Conservation (phyloP, 2,329 filamentous ascomycete genomes). For the Paracoccidioides brasiliensis region DNA sequence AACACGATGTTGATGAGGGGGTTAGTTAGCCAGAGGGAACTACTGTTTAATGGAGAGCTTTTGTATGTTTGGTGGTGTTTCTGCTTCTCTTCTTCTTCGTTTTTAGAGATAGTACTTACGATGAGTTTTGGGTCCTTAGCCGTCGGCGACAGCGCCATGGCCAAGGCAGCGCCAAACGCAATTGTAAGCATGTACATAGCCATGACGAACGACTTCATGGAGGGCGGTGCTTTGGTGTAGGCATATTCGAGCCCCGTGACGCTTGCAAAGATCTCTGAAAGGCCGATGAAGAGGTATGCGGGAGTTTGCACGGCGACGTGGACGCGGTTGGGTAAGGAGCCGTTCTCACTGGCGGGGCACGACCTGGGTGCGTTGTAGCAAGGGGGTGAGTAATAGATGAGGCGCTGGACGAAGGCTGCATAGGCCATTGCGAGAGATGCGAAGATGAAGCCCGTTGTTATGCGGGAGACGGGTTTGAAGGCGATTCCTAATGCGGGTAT, state of each 20-base stretch:
- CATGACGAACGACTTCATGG: constrained; percentile 52
- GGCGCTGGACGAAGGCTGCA: constrained; percentile 43
- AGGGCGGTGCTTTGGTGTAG: constrained; percentile 59
- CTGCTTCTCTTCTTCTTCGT: too few relatives aligned
- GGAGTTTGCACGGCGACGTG: constrained; percentile 35
- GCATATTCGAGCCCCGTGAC: constrained; percentile 60
- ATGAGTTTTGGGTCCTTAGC: constrained; percentile 51
- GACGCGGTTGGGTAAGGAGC: constrained; percentile 26
- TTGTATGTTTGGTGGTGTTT: too few relatives aligned
- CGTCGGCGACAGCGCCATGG: constrained; percentile 47
- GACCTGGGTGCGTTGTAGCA: constrained; percentile 35
- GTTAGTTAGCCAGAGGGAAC: background rate
- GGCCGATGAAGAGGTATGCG: constrained; percentile 32
- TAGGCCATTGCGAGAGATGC: constrained; percentile 50
- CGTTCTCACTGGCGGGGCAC: constrained; percentile 21
- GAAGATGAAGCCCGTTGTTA: constrained; percentile 55
- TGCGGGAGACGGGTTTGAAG: constrained; percentile 65
- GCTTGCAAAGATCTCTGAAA: constrained; percentile 47
- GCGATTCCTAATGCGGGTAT: constrained; percentile 34
- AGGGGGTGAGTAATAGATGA: constrained; percentile 41
- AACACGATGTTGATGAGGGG: background rate
- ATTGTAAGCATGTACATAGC: constrained; percentile 45
- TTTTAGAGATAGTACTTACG: constrained; percentile 4
- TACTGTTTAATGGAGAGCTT: too few relatives aligned
- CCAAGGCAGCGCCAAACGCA: constrained; percentile 45